Conservation (phyloP, 306 rosid genomes). For the Sicyos baderoa region DNA sequence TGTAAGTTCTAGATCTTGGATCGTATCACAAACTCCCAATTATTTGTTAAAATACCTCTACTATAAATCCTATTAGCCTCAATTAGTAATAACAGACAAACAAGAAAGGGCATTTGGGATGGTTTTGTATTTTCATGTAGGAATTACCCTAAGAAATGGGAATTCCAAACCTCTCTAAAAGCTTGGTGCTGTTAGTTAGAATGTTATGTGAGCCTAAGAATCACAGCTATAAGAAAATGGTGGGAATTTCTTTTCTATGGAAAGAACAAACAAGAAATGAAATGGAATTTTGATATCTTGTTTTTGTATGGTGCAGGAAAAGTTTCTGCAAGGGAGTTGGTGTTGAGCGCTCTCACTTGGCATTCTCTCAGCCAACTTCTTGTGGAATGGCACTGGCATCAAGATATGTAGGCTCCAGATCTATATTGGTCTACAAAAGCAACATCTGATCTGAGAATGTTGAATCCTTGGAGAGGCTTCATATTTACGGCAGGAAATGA, state of each 20-base stretch:
- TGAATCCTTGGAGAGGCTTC: not conserved
- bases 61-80: not conserved
- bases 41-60: too few species aligned
- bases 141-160: not conserved
- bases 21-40: too few species aligned
- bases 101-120: not conserved
- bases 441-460: slow-evolving; percentile 17
- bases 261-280: not conserved
- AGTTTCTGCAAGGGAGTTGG: slow-evolving; percentile 47
- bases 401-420: slow-evolving; percentile 41
- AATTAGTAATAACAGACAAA: not conserved
- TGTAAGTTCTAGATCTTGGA: too few species aligned
- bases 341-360: slow-evolving; percentile 49
- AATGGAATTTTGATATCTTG: not conserved
- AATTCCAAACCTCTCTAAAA: not conserved
- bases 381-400: slow-evolving; percentile 66
- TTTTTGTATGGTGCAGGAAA: slow-evolving; percentile 37
- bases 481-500: too few species aligned
- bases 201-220: not conserved
- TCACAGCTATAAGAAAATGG: too few species aligned
- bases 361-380: slow-evolving; percentile 79
- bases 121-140: not conserved
- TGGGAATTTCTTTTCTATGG: too few species aligned
- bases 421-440: slow-evolving; percentile 56
- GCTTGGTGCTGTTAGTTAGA: not conserved